phyloP scores from a whole-genome alignment of 805 yeast genomes.

The Wickerhamiella hasegawae region DNA sequence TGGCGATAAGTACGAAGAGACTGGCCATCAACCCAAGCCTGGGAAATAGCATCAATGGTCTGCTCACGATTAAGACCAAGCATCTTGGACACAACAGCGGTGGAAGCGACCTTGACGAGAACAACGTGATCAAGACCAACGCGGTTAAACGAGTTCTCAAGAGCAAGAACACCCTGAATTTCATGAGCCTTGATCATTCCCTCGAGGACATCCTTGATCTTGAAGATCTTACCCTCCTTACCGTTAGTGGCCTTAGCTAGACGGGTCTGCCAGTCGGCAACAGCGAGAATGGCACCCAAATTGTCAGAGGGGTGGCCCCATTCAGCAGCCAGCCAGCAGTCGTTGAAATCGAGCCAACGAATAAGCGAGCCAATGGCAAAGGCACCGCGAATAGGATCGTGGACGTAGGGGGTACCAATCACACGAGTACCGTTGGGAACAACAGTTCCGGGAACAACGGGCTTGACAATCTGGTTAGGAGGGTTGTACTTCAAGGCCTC shows the following conservation, averaged over 20 bases:
- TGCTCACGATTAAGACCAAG: constrained; percentile 35
- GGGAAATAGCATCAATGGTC: constrained; percentile 39
- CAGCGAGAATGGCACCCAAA: constrained; percentile 42
- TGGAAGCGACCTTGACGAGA: constrained; percentile 42
- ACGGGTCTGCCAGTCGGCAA: constrained; percentile 40
- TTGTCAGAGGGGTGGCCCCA: constrained; percentile 57
- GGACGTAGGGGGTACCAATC: constrained; percentile 33
- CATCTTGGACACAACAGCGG: constrained; percentile 42
- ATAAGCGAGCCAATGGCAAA: constrained; percentile 40
- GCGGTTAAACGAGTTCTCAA: constrained; percentile 42
- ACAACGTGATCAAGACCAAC: constrained; percentile 48
- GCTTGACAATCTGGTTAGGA: constrained; percentile 33
- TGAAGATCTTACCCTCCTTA: constrained; percentile 27
- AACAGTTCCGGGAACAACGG: constrained; percentile 39
- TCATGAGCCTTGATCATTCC: constrained; percentile 51
- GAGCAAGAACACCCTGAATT: constrained; percentile 42
- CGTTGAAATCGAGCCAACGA: constrained; percentile 47
- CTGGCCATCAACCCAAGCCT: constrained; percentile 48
- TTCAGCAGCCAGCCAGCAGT: constrained; percentile 55
- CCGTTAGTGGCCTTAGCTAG: constrained; percentile 26
- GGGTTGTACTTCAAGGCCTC: constrained; percentile 40
- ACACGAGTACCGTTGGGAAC: constrained; percentile 42
- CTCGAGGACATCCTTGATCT: constrained; percentile 34
- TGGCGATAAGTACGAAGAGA: constrained; percentile 44
- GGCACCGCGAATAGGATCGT: constrained; percentile 44